Evolutionary conservation across 805 yeast species (phyloP).

Genomic region (Saturnispora sekii): DNA sequence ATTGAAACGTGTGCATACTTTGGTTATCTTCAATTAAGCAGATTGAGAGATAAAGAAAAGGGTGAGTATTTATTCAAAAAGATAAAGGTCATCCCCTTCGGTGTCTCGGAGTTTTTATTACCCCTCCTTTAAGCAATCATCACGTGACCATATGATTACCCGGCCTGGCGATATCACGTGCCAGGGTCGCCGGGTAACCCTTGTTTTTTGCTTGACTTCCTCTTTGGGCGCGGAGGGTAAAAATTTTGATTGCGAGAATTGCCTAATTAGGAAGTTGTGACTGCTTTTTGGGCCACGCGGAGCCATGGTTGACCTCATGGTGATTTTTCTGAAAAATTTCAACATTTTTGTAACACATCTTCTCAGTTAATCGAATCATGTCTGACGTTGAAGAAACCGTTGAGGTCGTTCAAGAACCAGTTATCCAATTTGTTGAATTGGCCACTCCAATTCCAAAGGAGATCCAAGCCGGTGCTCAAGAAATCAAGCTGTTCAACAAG

Average conservation of each 20-base stretch:
- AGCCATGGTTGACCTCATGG: neutral
- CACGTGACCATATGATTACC: too few species aligned
- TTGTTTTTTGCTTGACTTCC: slow-evolving; percentile 9
- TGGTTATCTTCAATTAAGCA: too few species aligned
- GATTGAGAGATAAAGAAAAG: too few species aligned
- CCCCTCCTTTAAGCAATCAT: too few species aligned
- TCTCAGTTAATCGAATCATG: slow-evolving; percentile 36
- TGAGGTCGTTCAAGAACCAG: slow-evolving; percentile 77
- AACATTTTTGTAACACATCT: neutral
- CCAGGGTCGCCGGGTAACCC: slow-evolving; percentile 11
- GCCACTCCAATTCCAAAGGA: slow-evolving; percentile 97
- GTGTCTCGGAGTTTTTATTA: too few species aligned
- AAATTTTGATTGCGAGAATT: slow-evolving; percentile 6
- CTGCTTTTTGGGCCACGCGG: slow-evolving; percentile 7
- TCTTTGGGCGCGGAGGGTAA: slow-evolving; percentile 12
- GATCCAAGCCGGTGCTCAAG: slow-evolving; percentile 90
- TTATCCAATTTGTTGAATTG: slow-evolving; percentile 67
- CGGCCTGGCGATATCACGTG: too few species aligned
- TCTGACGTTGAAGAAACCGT: slow-evolving; percentile 62
- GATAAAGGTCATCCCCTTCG: too few species aligned
- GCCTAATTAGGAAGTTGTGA: slow-evolving; percentile 10
- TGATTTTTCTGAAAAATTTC: slow-evolving; percentile 1
- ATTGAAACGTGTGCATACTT: slow-evolving; percentile 18
- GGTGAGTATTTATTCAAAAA: too few species aligned
- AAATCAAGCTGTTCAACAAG: slow-evolving; percentile 98